A percentile compares a stretch with the other conserved stretches of the same genome.
phyloP scores from a whole-genome alignment of 352 stramenopile genomes.

The Globisporangium viniferum region DNA sequence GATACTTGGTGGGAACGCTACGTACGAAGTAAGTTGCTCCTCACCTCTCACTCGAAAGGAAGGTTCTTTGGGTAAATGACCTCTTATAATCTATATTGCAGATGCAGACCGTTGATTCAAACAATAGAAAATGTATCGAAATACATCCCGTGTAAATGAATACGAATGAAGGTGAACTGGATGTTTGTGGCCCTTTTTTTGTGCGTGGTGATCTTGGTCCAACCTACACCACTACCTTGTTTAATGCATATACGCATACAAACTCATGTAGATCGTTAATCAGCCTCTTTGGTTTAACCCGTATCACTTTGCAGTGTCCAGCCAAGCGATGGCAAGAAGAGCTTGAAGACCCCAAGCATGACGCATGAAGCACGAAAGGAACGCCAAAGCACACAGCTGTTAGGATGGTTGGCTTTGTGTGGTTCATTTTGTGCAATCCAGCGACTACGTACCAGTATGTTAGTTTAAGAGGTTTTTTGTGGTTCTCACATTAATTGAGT shows the following conservation, averaged over 20 bases:
- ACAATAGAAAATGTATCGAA: background rate
- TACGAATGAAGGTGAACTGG: conserved; percentile 4
- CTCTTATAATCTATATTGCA: background rate
- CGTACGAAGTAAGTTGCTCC: background rate
- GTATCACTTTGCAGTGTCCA: too few species aligned
- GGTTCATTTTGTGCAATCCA: too few species aligned
- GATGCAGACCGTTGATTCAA: too few species aligned
- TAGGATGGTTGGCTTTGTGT: too few species aligned
- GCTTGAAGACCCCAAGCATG: background rate
- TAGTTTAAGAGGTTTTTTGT: too few species aligned
- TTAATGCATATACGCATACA: background rate
- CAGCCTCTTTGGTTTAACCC: background rate
- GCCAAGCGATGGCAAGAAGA: background rate
- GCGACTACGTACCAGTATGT: too few species aligned
- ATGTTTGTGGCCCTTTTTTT: background rate
- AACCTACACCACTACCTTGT: background rate
- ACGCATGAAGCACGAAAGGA: background rate
- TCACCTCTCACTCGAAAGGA: background rate
- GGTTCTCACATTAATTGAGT: too few species aligned
- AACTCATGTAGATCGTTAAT: too few species aligned
- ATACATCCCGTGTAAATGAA: background rate
- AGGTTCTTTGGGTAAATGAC: background rate
- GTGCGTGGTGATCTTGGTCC: background rate
- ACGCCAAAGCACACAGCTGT: background rate
- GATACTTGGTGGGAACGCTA: background rate